Evolutionary conservation across 441 rosid species (phyloP).

Genomic region (Pelargonium fulgidum): DNA sequence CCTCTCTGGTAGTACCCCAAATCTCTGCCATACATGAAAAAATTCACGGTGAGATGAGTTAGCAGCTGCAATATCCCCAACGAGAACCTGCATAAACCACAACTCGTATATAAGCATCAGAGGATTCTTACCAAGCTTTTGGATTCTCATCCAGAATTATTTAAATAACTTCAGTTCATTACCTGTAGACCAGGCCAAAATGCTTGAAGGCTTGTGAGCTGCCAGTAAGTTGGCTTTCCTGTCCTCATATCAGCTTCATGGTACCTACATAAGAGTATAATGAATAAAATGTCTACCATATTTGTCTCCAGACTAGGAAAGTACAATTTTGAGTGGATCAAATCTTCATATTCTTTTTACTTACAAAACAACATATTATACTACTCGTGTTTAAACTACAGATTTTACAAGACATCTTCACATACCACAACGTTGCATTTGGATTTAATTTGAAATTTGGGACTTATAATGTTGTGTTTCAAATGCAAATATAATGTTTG

Average conservation of each 20-base stretch:
- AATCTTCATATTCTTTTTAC: too few species aligned
- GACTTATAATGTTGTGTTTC: too few species aligned
- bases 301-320: neutral
- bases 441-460: too few species aligned
- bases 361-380: too few species aligned
- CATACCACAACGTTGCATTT: too few species aligned
- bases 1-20: conserved; percentile 92
- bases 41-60: conserved; percentile 86
- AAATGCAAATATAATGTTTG: too few species aligned
- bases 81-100: conserved; percentile 59
- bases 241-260: conserved; percentile 97
- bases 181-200: conserved; percentile 99
- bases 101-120: conserved; percentile 27
- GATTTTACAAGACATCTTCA: too few species aligned
- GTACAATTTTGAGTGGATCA: neutral
- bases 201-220: conserved; percentile 96
- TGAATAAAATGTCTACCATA: conserved; percentile 11
- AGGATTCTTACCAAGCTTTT: conserved; percentile 15
- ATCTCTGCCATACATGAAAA: conserved; percentile 68
- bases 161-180: conserved; percentile 26
- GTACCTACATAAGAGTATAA: conserved; percentile 46
- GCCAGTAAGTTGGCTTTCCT: conserved; percentile 95
- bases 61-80: conserved; percentile 87
- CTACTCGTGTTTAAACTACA: too few species aligned
- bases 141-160: conserved; percentile 3